Evolutionary conservation across 805 yeast species (phyloP).

Genomic region (Candida hungchunana): DNA sequence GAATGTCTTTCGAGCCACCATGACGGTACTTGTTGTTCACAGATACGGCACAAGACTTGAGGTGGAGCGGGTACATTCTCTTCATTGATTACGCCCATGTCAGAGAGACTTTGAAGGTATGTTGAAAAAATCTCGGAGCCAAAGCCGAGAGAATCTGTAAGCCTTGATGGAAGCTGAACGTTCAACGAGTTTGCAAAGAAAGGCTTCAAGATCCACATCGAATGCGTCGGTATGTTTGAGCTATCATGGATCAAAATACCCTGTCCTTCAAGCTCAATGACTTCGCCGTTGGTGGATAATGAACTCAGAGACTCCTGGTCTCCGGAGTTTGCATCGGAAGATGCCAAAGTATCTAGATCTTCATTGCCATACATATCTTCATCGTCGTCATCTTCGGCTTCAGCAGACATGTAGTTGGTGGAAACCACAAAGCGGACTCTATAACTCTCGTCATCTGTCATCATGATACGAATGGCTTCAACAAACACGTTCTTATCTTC

Average conservation of each 20-base stretch:
- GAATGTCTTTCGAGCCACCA: conserved; percentile 97
- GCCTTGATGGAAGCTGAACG: conserved; percentile 62
- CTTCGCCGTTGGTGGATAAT: conserved; percentile 53
- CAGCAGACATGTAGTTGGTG: conserved; percentile 29
- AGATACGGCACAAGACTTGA: conserved; percentile 80
- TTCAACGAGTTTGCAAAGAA: conserved; percentile 60
- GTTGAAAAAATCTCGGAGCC: conserved; percentile 82
- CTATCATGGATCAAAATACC: conserved; percentile 77
- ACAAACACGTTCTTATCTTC: conserved; percentile 65
- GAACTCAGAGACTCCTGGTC: conserved; percentile 32
- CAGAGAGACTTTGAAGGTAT: conserved; percentile 62
- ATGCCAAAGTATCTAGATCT: conserved; percentile 10
- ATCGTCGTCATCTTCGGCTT: conserved; percentile 19
- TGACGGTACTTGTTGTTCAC: conserved; percentile 86
- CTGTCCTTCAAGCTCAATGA: conserved; percentile 84
- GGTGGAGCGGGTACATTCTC: conserved; percentile 72
- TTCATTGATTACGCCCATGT: conserved; percentile 59
- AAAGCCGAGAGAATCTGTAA: conserved; percentile 79
- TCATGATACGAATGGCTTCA: conserved; percentile 68
- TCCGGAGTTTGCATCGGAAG: conserved; percentile 12
- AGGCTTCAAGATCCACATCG: conserved; percentile 92
- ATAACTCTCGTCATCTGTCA: conserved; percentile 68
- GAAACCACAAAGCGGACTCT: conserved; percentile 67
- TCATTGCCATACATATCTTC: conserved; percentile 12
- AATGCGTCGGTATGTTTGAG: conserved; percentile 61